These are phyloP conservation scores for Danielozyma ontarioensis DNA, from an alignment of 805 yeast genomes.

Conservation along the genomic window DNA sequence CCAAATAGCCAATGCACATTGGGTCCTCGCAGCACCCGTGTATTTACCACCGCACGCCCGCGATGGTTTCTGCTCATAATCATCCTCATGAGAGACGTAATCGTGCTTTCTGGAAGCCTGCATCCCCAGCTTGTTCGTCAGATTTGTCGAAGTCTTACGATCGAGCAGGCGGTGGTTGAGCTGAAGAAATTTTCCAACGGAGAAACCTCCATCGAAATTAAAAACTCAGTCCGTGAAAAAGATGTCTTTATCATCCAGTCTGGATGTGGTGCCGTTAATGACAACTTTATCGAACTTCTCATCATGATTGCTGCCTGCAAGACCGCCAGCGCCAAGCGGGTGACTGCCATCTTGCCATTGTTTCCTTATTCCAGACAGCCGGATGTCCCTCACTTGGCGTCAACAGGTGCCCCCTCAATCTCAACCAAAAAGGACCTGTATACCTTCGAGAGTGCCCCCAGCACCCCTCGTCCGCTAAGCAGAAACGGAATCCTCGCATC, in stretches of 20 bases:
- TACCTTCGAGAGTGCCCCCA: slow-evolving; percentile 48
- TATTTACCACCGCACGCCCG: too few species aligned
- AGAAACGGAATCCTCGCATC: slow-evolving; percentile 12
- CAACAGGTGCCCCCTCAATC: slow-evolving; percentile 62
- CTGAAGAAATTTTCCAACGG: slow-evolving; percentile 77
- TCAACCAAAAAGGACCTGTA: slow-evolving; percentile 31
- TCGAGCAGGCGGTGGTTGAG: slow-evolving; percentile 62
- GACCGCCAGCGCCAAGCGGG: slow-evolving; percentile 82
- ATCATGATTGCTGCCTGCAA: slow-evolving; percentile 90
- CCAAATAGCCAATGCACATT: too few species aligned
- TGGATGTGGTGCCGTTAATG: slow-evolving; percentile 87
- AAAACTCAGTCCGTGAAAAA: slow-evolving; percentile 90
- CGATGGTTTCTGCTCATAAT: too few species aligned
- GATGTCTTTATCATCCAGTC: slow-evolving; percentile 89
- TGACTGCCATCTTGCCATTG: slow-evolving; percentile 86
- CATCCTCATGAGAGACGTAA: slow-evolving; percentile 65
- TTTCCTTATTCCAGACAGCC: slow-evolving; percentile 97
- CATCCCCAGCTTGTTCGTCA: slow-evolving; percentile 72
- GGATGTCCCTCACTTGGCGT: slow-evolving; percentile 73
- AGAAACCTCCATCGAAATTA: slow-evolving; percentile 82
- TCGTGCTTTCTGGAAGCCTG: slow-evolving; percentile 86
- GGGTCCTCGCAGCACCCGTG: too few species aligned
- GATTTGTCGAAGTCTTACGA: slow-evolving; percentile 74
- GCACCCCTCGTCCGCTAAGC: slow-evolving; percentile 42
- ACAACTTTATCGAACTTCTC: slow-evolving; percentile 74